These are phyloP conservation scores for Lecanicillium sp. DNA, from an alignment of 2,329 filamentous ascomycete genomes.

Conservation along the genomic window DNA sequence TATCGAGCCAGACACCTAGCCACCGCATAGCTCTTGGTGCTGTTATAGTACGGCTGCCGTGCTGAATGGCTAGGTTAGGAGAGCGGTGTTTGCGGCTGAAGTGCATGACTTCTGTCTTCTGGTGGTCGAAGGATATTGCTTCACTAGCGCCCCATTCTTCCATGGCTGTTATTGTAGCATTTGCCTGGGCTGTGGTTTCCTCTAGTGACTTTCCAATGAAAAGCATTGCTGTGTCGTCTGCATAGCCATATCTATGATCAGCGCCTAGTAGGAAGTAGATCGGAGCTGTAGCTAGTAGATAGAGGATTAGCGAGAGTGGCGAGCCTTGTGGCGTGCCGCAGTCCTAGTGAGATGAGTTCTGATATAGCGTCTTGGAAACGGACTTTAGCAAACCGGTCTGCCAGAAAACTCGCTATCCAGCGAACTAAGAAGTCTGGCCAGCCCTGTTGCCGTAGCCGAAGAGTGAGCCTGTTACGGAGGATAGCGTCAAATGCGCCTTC, in stretches of 20 bases:
- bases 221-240: constrained; percentile 13
- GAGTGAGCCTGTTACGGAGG: constrained; percentile 3
- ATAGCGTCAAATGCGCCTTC: constrained; percentile 7
- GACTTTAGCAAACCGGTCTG: constrained; percentile 2
- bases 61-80: not conserved
- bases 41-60: constrained; percentile 2
- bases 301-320: constrained; percentile 6
- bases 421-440: constrained; percentile 2
- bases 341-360: not conserved
- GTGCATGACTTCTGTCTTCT: constrained; percentile 16
- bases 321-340: constrained; percentile 6
- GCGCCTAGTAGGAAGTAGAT: constrained; percentile 8
- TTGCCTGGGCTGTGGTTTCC: constrained; percentile 8
- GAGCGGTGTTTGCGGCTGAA: constrained; percentile 6
- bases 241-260: too few species aligned
- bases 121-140: constrained; percentile 13
- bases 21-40: not conserved
- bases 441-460: constrained; percentile 3
- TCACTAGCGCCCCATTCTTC: constrained; percentile 11
- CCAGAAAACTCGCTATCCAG: constrained; percentile 4
- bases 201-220: constrained; percentile 9
- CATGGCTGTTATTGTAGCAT: constrained; percentile 7
- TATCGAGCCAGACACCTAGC: constrained; percentile 3
- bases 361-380: constrained; percentile 1
- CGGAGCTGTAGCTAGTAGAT: constrained; percentile 3